phyloP scores from a whole-genome alignment of 2,329 filamentous ascomycete species.

The Penicillium hesseltinei region DNA sequence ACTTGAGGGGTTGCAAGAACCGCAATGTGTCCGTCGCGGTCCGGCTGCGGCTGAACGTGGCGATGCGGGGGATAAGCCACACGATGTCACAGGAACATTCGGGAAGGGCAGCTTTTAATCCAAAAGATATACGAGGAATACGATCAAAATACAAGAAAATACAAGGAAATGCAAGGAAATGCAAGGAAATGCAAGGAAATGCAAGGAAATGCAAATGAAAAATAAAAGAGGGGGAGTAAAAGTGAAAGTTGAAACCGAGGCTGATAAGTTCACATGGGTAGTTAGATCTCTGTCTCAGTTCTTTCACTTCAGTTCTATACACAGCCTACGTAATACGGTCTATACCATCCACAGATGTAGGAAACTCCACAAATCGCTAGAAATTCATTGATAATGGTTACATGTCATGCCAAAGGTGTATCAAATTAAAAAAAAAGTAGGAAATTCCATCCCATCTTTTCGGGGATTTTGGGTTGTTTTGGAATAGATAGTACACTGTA shows the following conservation, averaged over 20 bases:
- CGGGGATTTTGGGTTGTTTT: neutral
- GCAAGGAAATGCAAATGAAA: neutral
- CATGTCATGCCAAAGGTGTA: slow-evolving; percentile 20
- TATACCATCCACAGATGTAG: neutral
- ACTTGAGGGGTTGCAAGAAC: slow-evolving; percentile 4
- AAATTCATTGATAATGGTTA: slow-evolving; percentile 15
- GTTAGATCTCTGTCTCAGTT: neutral
- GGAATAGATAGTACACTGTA: slow-evolving; percentile 26
- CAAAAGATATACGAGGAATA: too few species aligned
- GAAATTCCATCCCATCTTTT: slow-evolving; percentile 15
- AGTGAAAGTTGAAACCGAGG: slow-evolving; percentile 19
- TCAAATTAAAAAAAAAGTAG: slow-evolving; percentile 20
- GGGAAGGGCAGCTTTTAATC: too few species aligned
- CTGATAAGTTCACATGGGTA: slow-evolving; percentile 24
- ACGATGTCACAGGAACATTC: slow-evolving; percentile 2
- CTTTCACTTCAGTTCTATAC: neutral
- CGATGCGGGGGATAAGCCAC: slow-evolving; percentile 14
- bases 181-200: neutral
- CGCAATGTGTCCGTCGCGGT: slow-evolving; percentile 12
- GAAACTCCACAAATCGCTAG: neutral
- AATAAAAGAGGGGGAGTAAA: neutral
- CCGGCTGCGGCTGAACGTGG: slow-evolving; percentile 23
- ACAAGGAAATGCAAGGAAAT: neutral
- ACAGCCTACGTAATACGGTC: neutral
- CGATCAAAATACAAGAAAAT: neutral